Conservation (phyloP, 345 rosid genomes). For the Eucalyptus regnans region DNA sequence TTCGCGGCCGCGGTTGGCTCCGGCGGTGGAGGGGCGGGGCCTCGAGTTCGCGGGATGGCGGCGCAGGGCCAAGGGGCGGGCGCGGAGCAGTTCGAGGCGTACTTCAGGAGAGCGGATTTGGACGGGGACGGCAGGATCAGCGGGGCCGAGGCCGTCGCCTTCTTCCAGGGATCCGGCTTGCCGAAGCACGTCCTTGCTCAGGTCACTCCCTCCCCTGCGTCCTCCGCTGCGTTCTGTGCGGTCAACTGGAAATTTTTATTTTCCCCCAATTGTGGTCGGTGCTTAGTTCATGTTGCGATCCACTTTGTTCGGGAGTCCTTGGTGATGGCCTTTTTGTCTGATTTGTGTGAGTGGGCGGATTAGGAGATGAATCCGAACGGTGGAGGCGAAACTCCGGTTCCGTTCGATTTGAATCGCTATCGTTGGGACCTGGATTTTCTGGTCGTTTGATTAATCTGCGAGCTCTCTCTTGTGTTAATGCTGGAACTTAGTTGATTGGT, state of each 20-base stretch:
- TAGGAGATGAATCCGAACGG: background rate
- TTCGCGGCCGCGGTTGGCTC: background rate
- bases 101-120: constrained; percentile 87
- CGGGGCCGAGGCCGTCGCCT: constrained; percentile 84
- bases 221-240: background rate
- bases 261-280: background rate
- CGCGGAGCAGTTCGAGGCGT: constrained; percentile 77
- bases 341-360: background rate
- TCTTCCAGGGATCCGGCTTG: constrained; percentile 89
- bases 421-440: background rate
- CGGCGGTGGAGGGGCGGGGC: background rate
- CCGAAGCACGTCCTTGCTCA: constrained; percentile 87
- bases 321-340: background rate
- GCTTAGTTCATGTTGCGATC: background rate
- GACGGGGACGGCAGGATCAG: constrained; percentile 92
- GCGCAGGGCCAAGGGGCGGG: background rate
- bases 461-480: background rate
- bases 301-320: background rate
- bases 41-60: background rate
- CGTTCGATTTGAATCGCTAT: background rate
- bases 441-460: background rate
- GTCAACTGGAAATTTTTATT: background rate
- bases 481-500: background rate
- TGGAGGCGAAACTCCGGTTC: background rate
- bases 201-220: constrained; percentile 17